A percentile compares a stretch with the other conserved stretches of the same genome.
phyloP scores from a whole-genome alignment of 73 alveolate species.

The Breviolum minutum region DNA sequence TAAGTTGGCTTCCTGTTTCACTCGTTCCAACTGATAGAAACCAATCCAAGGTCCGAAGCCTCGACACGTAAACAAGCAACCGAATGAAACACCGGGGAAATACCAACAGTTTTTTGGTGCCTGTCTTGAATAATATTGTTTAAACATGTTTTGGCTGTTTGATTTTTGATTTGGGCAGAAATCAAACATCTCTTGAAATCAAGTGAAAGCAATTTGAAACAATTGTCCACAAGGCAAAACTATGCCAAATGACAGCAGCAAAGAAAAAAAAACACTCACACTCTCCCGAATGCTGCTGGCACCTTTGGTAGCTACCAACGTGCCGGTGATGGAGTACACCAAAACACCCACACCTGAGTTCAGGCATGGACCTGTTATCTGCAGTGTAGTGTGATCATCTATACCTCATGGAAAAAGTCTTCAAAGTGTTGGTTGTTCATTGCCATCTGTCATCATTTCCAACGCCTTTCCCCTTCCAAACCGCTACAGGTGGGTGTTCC shows the following conservation, averaged over 20 bases:
- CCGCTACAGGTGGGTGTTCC: neutral
- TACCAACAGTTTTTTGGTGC: neutral
- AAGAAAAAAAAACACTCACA: too few relatives aligned
- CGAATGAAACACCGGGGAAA: neutral
- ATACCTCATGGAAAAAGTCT: too few relatives aligned
- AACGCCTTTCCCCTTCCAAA: neutral
- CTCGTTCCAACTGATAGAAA: conserved; percentile 84
- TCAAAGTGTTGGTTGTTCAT: neutral
- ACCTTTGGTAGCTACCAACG: conserved; percentile 75
- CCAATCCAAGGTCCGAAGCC: conserved; percentile 80
- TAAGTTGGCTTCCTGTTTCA: conserved; percentile 82
- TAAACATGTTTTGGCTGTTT: too few relatives aligned
- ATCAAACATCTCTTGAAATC: too few relatives aligned
- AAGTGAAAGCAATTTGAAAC: too few relatives aligned
- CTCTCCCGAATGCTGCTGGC: neutral
- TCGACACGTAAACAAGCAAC: neutral
- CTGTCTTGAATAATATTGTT: neutral
- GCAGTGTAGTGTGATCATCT: too few relatives aligned
- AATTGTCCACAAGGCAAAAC: too few relatives aligned
- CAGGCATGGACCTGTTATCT: neutral
- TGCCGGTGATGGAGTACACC: conserved; percentile 73
- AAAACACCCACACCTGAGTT: conserved; percentile 49
- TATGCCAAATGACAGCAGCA: too few relatives aligned
- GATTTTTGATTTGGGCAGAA: too few relatives aligned
- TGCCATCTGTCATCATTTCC: neutral